Percentiles rank a stretch among this genome's conserved stretches.
These are phyloP conservation scores for Kodamaea sp. DNA, from an alignment of 1,139 yeast species.

Conservation along the genomic window DNA sequence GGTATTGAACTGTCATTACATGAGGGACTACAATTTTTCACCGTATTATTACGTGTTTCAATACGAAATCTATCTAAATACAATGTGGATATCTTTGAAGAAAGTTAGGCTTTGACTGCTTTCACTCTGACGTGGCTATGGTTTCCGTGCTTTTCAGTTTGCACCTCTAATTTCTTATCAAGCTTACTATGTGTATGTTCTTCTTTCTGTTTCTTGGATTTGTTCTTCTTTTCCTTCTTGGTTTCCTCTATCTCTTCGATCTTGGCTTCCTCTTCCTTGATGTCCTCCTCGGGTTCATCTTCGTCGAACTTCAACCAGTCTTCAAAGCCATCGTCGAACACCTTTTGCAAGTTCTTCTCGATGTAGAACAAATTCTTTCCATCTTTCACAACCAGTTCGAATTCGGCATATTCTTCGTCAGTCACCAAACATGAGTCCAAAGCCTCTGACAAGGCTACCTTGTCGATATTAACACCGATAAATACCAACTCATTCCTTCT, in stretches of 20 bases:
- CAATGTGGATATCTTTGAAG: too few species aligned
- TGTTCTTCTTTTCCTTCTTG: background rate
- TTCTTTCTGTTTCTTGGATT: background rate
- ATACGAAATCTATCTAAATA: too few species aligned
- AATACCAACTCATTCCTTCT: conserved; percentile 47
- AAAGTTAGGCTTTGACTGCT: conserved; percentile 4
- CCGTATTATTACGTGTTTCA: too few species aligned
- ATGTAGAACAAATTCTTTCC: conserved; percentile 28
- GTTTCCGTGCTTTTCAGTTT: conserved; percentile 6
- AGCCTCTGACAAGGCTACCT: conserved; percentile 21
- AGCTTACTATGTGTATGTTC: background rate
- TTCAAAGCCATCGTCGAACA: conserved; percentile 41
- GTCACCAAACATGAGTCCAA: conserved; percentile 39
- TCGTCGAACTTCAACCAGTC: conserved; percentile 15
- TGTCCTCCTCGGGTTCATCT: conserved; percentile 6
- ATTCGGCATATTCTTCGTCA: conserved; percentile 32
- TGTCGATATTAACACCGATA: conserved; percentile 40
- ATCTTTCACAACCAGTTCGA: conserved; percentile 24
- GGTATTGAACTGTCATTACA: too few species aligned
- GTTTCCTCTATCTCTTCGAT: background rate
- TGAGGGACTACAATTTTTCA: too few species aligned
- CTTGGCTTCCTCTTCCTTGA: background rate
- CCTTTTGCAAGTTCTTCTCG: conserved; percentile 29
- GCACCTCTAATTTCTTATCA: conserved; percentile 1
- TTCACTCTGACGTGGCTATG: conserved; percentile 10